Base-by-base conservation (phyloP, 2,329 filamentous ascomycete species). In the Fusarium incarnatum region DNA sequence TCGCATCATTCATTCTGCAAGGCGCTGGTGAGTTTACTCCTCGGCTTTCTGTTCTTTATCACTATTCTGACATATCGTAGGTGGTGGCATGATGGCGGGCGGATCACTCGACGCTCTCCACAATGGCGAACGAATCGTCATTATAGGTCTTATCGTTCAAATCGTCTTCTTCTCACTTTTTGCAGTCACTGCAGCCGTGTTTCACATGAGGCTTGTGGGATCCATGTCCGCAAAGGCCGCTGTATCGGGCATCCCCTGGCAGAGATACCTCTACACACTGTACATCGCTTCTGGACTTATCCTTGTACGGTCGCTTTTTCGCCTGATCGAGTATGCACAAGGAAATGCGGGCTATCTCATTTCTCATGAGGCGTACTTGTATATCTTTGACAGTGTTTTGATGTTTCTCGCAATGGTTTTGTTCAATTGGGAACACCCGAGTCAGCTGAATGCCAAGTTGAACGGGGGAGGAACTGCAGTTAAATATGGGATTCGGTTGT, bases 131-230 rank as follows among this genome's bases (percentile, higher is more conserved):
- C 72, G 16, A 6, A 34, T 89, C 30, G 82, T 88, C 8, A 77
- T 89, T 6, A 82, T 67, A 3, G 87, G 87, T 7, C 77, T 89
- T 1, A 77, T 84, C 6, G 74, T 88, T 3, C 87, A 90, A 64
- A 79, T 89, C 6, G 40, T 86, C 7, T 82, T 85, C 50, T 88
- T 89, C 53, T 79, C 80, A 3, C 76, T 87, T 18, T 89, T 89
- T 64, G 76, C 87, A 16, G 15, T 83, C 1, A 78, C 82, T 0
- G 81, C 84, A 0, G 66, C 80, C 0, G 61, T 83, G 0, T 87
- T 87, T 69, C 81, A 88, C 55, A 34, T 18, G 32, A 34, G 32
- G 8, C 32, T 34, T 34, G 16, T 59, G 60, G 4, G 60, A 68
- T 0, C 4, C 22, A 25, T 6, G 40, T 40, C 3, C 72, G 66